Evolutionary conservation across 352 stramenopile genomes (phyloP).

Genomic region (Pythium vanterpoolii): DNA sequence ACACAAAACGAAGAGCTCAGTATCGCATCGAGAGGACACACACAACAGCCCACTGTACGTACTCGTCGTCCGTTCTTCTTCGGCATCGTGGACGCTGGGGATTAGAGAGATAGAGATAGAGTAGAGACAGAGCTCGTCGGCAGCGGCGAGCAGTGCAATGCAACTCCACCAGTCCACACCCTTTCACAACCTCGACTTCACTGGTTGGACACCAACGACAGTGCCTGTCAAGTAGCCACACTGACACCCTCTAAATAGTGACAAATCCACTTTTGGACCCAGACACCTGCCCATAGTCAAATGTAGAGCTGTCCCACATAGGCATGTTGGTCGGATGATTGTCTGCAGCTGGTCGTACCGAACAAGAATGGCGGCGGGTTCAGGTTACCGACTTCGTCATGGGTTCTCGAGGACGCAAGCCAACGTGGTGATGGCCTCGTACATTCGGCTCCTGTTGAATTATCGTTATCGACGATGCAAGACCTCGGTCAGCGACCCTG

Average conservation of each 20-base stretch:
- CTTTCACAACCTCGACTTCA: not conserved
- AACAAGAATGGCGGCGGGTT: too few species aligned
- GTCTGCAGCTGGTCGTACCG: not conserved
- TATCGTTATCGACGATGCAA: too few species aligned
- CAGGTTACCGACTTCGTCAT: too few species aligned
- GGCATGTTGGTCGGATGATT: not conserved
- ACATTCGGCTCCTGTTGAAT: too few species aligned
- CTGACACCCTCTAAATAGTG: not conserved
- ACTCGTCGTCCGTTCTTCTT: conserved; percentile 85
- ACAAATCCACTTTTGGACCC: not conserved
- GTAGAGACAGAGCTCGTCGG: not conserved
- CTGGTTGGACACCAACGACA: conserved; percentile 7
- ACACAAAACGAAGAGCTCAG: not conserved
- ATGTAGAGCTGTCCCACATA: not conserved
- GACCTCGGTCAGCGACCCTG: too few species aligned
- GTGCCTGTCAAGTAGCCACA: not conserved
- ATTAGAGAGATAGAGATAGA: not conserved
- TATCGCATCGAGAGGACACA: not conserved
- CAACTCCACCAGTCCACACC: not conserved
- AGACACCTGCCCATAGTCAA: not conserved
- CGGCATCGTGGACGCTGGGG: conserved; percentile 39
- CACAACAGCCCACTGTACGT: conserved; percentile 28
- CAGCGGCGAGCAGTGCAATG: not conserved
- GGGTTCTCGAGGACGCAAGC: too few species aligned
- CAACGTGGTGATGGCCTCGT: too few species aligned